phyloP scores from a whole-genome alignment of 169 alveolate genomes.

The Theileria luwenshuni region DNA sequence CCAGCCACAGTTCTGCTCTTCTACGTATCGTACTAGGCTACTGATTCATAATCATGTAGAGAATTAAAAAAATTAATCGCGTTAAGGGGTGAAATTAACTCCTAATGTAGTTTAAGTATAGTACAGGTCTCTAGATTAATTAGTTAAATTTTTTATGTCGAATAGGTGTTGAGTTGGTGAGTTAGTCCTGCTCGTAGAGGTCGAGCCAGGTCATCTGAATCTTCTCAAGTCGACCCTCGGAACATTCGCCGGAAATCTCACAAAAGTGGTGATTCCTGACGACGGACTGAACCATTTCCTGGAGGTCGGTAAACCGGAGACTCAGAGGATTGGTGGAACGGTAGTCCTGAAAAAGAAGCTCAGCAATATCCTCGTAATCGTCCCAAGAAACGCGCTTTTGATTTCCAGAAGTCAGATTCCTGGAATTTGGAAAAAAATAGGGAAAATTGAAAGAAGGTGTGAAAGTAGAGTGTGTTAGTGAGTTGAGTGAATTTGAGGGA shows the following conservation, averaged over 20 bases:
- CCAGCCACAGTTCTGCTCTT: neutral
- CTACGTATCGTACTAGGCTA: neutral
- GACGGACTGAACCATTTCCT: conserved; percentile 63
- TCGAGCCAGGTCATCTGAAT: conserved; percentile 73
- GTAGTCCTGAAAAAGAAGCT: conserved; percentile 8
- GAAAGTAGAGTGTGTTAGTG: too few relatives aligned
- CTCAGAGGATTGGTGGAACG: conserved; percentile 59
- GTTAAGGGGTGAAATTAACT: too few relatives aligned
- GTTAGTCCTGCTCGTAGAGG: conserved; percentile 31
- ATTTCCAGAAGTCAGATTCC: neutral
- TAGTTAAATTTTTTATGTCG: too few relatives aligned
- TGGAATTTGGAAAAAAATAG: too few relatives aligned
- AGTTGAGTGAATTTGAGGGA: too few relatives aligned
- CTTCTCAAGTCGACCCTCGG: conserved; percentile 67
- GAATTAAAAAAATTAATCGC: too few relatives aligned
- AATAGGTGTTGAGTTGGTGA: too few relatives aligned
- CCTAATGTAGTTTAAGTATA: too few relatives aligned
- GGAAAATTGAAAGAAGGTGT: too few relatives aligned
- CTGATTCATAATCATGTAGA: neutral
- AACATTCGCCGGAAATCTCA: conserved; percentile 52
- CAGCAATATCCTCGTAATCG: conserved; percentile 41
- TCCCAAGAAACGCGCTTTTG: conserved; percentile 32
- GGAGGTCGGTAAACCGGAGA: conserved; percentile 68
- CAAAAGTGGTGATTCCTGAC: conserved; percentile 28
- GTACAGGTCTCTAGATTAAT: too few relatives aligned